Evolutionary conservation across 768 basidiomycete species (phyloP).

Genomic region (Wakefieldia striispora): DNA sequence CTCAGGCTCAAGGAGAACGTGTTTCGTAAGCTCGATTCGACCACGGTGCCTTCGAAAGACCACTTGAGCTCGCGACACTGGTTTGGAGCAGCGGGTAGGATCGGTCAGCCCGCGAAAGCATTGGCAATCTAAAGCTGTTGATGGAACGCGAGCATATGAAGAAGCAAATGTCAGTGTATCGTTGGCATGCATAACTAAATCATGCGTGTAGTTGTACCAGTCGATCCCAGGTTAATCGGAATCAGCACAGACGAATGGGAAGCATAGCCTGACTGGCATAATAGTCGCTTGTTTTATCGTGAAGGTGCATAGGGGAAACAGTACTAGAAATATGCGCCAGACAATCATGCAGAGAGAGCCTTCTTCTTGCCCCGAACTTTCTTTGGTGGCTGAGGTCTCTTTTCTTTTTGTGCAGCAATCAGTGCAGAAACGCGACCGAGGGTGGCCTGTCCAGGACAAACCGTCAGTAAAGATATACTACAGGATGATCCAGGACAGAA

Average conservation of each 20-base stretch:
- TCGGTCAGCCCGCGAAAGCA: conserved; percentile 53
- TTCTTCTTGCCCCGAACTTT: conserved; percentile 70
- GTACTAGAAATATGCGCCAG: conserved; percentile 26
- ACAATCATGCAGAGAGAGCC: conserved; percentile 24
- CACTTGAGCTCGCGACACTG: conserved; percentile 29
- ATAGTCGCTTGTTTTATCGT: conserved; percentile 19
- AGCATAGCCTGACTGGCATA: conserved; percentile 6
- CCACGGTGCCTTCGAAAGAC: conserved; percentile 46
- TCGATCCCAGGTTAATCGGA: conserved; percentile 4
- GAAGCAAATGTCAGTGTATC: background rate
- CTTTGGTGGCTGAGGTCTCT: conserved; percentile 63
- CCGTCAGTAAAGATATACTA: conserved; percentile 48
- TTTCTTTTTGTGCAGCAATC: conserved; percentile 65
- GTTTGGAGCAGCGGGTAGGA: conserved; percentile 48
- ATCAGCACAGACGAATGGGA: background rate
- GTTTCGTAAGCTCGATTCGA: conserved; percentile 46
- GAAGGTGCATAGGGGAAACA: conserved; percentile 17
- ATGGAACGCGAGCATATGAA: background rate
- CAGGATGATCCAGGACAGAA: conserved; percentile 18
- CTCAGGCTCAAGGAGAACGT: conserved; percentile 43
- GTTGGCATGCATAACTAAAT: conserved; percentile 3
- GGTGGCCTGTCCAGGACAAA: conserved; percentile 49
- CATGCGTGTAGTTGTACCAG: conserved; percentile 21
- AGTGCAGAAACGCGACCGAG: conserved; percentile 78
- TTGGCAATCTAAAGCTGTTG: conserved; percentile 32